A percentile compares a stretch with the other conserved stretches of the same genome.
These are phyloP conservation scores for Omphalotus olearius DNA, from an alignment of 1,284 basidiomycete genomes.

Conservation along the genomic window DNA sequence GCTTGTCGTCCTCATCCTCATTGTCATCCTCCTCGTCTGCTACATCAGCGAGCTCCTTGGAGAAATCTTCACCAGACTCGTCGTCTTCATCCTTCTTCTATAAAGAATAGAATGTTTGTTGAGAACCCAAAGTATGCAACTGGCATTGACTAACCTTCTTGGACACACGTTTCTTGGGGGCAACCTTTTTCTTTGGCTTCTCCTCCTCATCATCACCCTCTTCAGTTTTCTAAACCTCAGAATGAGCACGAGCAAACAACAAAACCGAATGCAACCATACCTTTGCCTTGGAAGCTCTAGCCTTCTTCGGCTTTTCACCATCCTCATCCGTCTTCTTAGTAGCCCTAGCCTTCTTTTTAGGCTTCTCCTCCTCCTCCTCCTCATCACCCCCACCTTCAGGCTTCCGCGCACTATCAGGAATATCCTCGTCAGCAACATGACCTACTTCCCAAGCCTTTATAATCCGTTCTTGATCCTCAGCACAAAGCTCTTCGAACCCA, in stretches of 20 bases:
- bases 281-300: conserved; percentile 18
- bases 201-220: conserved; percentile 16
- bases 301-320: conserved; percentile 22
- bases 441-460: conserved; percentile 68
- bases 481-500: conserved; percentile 63
- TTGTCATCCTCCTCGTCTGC: conserved; percentile 28
- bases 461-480: conserved; percentile 64
- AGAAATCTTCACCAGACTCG: conserved; percentile 38
- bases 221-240: neutral
- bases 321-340: conserved; percentile 34
- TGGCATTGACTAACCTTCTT: conserved; percentile 31
- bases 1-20: conserved; percentile 29
- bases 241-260: too few species aligned
- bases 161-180: conserved; percentile 32
- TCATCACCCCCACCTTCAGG: conserved; percentile 43
- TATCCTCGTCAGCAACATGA: conserved; percentile 74
- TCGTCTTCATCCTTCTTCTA: conserved; percentile 28
- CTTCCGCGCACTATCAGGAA: conserved; percentile 69
- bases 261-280: neutral
- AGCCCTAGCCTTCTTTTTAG: conserved; percentile 32
- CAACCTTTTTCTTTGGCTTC: conserved; percentile 25
- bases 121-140: neutral
- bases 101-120: neutral
- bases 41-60: conserved; percentile 33
- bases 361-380: conserved; percentile 39